phyloP scores from a whole-genome alignment of 805 yeast species.

The Ogataea degrootiae region DNA sequence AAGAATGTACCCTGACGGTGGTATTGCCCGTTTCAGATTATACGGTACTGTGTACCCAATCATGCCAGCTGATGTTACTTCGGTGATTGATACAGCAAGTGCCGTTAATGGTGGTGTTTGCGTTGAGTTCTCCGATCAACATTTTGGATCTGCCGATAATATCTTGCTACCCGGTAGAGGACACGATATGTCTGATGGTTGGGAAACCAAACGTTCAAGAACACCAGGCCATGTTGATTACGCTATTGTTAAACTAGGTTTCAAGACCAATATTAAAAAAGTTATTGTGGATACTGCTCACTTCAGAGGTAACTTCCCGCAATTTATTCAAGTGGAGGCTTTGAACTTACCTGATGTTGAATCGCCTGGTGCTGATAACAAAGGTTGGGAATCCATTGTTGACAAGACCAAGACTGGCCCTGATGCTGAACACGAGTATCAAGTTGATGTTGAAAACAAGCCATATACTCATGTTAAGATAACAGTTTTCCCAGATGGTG shows the following conservation, averaged over 20 bases:
- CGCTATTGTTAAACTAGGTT: slow-evolving; percentile 81
- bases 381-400: slow-evolving; percentile 60
- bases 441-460: slow-evolving; percentile 23
- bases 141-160: slow-evolving; percentile 89
- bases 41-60: slow-evolving; percentile 83
- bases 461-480: slow-evolving; percentile 66
- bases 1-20: slow-evolving; percentile 97
- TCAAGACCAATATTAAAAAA: slow-evolving; percentile 48
- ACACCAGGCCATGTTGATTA: slow-evolving; percentile 83
- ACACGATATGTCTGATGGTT: slow-evolving; percentile 94
- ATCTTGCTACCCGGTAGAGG: slow-evolving; percentile 91
- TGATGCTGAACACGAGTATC: slow-evolving; percentile 69
- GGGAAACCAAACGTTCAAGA: slow-evolving; percentile 95
- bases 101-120: slow-evolving; percentile 89
- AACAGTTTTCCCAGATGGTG: slow-evolving; percentile 93
- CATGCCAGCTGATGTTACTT: slow-evolving; percentile 41
- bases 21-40: slow-evolving; percentile 89
- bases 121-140: slow-evolving; percentile 80
- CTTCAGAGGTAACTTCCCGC: slow-evolving; percentile 94
- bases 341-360: slow-evolving; percentile 35
- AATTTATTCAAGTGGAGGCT: slow-evolving; percentile 67
- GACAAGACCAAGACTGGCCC: slow-evolving; percentile 72
- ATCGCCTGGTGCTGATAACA: slow-evolving; percentile 11
- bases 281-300: slow-evolving; percentile 87
- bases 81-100: slow-evolving; percentile 68